Percentiles rank a stretch among this genome's conserved stretches.
phyloP scores from a whole-genome alignment of 129 eudicot species.

The Chrysanthemum makinoi region DNA sequence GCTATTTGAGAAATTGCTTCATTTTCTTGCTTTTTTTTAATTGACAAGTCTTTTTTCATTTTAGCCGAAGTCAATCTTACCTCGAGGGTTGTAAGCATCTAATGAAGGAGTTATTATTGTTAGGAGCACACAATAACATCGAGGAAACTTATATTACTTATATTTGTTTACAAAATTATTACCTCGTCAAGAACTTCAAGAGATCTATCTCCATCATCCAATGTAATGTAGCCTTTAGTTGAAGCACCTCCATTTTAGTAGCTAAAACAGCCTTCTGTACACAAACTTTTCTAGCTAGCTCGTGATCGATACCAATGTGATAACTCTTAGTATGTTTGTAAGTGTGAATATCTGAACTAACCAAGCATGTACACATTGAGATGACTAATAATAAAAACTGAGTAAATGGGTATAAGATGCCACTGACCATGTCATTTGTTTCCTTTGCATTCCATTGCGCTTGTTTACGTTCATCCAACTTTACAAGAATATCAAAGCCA shows the following conservation, averaged over 20 bases:
- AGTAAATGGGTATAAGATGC: too few species aligned
- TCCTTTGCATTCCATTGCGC: background rate
- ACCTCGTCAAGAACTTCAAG: constrained; percentile 68
- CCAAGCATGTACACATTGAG: too few species aligned
- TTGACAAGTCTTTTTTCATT: constrained; percentile 40
- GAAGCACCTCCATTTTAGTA: constrained; percentile 71
- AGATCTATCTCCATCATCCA: constrained; percentile 61
- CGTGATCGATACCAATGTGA: too few species aligned
- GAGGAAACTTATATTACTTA: background rate
- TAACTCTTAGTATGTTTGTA: too few species aligned
- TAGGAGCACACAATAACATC: background rate
- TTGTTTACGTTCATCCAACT: background rate
- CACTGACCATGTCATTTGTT: background rate
- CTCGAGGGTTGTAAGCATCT: constrained; percentile 49
- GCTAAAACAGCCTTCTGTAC: background rate
- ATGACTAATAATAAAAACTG: too few species aligned
- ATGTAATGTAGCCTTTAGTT: constrained; percentile 49
- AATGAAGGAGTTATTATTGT: background rate
- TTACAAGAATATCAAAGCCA: background rate
- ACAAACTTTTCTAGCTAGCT: too few species aligned
- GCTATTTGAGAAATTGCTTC: constrained; percentile 23
- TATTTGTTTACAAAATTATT: background rate
- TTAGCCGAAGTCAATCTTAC: constrained; percentile 18
- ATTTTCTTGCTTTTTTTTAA: constrained; percentile 42
- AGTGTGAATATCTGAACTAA: too few species aligned